Evolutionary conservation across 768 basidiomycete species (phyloP).

Genomic region (Russula sp.): DNA sequence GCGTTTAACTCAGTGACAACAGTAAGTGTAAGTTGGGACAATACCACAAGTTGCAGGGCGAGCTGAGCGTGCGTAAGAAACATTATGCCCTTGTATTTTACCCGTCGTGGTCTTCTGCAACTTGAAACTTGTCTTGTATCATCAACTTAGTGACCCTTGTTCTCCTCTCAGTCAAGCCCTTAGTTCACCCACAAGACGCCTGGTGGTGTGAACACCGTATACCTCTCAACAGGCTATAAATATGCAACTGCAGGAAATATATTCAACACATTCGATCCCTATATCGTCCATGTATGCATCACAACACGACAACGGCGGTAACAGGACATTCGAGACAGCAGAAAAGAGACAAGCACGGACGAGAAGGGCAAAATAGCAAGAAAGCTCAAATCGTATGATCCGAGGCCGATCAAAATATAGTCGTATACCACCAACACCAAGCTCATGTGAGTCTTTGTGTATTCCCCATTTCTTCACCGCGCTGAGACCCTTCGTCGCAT

Average conservation of each 20-base stretch:
- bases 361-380: neutral
- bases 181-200: neutral
- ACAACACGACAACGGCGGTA: neutral
- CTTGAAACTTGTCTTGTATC: neutral
- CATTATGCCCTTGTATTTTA: neutral
- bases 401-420: neutral
- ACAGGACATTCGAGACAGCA: neutral
- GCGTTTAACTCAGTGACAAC: no score
- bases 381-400: neutral
- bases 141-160: neutral
- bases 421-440: neutral
- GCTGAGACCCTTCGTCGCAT: neutral
- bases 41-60: neutral
- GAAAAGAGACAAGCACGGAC: neutral
- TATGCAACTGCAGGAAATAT: neutral
- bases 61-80: neutral
- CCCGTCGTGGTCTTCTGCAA: no score
- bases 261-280: neutral
- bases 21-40: neutral
- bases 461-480: neutral
- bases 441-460: neutral
- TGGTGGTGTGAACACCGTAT: no score
- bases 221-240: neutral
- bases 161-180: neutral
- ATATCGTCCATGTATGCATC: neutral